A percentile compares a stretch with the other conserved stretches of the same genome.
Conservation (phyloP, 306 rosid species). For the Purshia tridentata region DNA sequence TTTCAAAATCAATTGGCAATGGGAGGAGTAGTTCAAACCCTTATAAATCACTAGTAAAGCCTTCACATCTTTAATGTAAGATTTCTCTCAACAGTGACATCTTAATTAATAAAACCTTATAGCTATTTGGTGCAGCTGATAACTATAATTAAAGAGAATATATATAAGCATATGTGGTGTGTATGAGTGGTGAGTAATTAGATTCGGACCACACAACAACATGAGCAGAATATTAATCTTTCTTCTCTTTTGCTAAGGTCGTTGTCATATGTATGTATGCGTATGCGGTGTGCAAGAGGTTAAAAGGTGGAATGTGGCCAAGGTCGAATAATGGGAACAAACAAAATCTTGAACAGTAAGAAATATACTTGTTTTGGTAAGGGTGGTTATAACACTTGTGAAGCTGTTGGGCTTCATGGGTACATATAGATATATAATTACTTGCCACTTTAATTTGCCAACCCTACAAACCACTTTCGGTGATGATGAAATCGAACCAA, state of each 20-base stretch:
- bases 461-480: constrained; percentile 17
- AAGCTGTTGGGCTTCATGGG: background rate
- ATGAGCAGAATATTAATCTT: background rate
- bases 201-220: too few relatives aligned
- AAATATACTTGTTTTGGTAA: background rate
- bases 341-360: background rate
- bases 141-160: too few relatives aligned
- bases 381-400: background rate
- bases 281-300: constrained; percentile 10
- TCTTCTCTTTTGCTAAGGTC: background rate
- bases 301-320: background rate
- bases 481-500: constrained; percentile 20
- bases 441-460: constrained; percentile 15
- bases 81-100: too few relatives aligned
- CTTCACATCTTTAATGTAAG: too few relatives aligned
- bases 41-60: too few relatives aligned
- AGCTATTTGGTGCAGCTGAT: too few relatives aligned
- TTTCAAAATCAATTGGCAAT: too few relatives aligned
- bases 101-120: too few relatives aligned
- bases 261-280: background rate
- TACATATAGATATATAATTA: background rate
- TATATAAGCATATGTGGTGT: too few relatives aligned
- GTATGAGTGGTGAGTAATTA: too few relatives aligned
- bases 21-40: too few relatives aligned
- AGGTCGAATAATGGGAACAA: background rate